phyloP scores from a whole-genome alignment of 495 filamentous ascomycete species.

The Podospora sp. region DNA sequence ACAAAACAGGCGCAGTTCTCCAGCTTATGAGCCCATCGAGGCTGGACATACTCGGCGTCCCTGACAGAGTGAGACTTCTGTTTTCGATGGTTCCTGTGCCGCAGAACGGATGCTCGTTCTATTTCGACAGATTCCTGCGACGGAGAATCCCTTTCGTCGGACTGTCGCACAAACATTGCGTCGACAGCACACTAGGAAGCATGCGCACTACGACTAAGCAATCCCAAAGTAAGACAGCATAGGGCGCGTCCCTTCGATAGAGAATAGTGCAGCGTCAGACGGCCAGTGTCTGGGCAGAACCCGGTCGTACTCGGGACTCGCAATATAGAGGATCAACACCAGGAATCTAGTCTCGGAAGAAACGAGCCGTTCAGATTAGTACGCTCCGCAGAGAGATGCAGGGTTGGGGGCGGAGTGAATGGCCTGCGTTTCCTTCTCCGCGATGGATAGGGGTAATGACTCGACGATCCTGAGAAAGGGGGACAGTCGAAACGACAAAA shows the following conservation, averaged over 20 bases:
- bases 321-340: not conserved
- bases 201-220: not conserved
- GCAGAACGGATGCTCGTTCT: too few relatives aligned
- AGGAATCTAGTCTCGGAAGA: not conserved
- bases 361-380: not conserved
- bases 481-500: not conserved
- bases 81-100: too few relatives aligned
- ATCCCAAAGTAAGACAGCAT: not conserved
- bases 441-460: not conserved
- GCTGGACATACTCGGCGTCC: not conserved
- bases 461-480: not conserved
- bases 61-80: not conserved
- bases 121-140: too few relatives aligned
- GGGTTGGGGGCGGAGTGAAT: too few relatives aligned
- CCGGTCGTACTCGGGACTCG: not conserved
- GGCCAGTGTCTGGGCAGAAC: not conserved
- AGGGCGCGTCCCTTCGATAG: not conserved
- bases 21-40: not conserved
- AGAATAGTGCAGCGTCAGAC: not conserved
- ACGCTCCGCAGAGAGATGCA: too few relatives aligned
- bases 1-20: not conserved
- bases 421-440: not conserved
- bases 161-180: not conserved
- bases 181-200: not conserved
- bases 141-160: not conserved